Evolutionary conservation across 1,284 basidiomycete genomes (phyloP), one percentile per base, ranked within the genome.

Genomic region (Boletellus deceptivus): DNA sequence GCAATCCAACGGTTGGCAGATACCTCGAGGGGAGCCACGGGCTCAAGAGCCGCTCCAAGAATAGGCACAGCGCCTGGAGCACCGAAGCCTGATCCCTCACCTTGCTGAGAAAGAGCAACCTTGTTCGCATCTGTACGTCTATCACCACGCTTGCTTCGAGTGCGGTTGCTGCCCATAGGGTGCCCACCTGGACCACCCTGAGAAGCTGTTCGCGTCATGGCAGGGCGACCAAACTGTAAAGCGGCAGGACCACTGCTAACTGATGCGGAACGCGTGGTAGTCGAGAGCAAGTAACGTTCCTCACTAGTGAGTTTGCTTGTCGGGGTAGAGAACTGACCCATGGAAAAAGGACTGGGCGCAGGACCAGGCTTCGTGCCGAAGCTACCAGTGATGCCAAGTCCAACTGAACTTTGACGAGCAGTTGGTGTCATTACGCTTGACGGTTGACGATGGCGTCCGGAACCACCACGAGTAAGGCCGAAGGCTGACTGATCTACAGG

Each of bases 1-100:
- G 73, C 68, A 13, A 76, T 80, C 96, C 96, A 98, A 52, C 93
- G 83, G 67, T 95, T 95, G 50, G 84, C 89, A 16, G 86, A 82
- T 34, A 75, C 69, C 62, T 88, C 85, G 14, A 95, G 80, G 5
- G 92, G 93, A 17, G 76, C 86, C 44, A 94, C 82, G 53, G 81
- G 83, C 53, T 89, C 87, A 20, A 79, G 52, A 14, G 61, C 55
- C 53, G 57, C 49, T 22, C 60, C 53, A 27, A 57, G 7, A 6
- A 56, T 11, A 18, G 52, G 46, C 5, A 35, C 1, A 17, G 3
- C 31, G 45, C 59, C 57, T 10, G 59, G 38, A 3, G 14, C 42
- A 31, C 64, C 64, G 55, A 62, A 69, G 39, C 57, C 58, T 25
- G 62, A 60, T 20, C 68, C 70, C 33, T 75, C 65, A 9, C 61